Base-by-base conservation (phyloP, 2,329 filamentous ascomycete genomes). In the Alternaria triticina region DNA sequence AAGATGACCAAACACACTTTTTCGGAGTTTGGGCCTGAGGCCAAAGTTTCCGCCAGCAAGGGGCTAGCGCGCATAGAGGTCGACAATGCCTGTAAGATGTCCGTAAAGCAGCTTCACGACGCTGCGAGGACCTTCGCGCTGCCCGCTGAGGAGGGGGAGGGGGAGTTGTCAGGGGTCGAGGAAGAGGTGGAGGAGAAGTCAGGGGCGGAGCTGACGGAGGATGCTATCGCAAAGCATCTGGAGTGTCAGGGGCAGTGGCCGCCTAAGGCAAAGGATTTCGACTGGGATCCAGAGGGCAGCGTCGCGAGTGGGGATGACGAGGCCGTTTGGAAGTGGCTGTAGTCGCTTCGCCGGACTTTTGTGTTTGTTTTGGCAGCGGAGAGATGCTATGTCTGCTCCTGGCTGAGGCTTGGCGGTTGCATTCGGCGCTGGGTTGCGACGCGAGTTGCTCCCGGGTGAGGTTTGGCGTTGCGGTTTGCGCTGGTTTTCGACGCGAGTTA, bases 181-280 rank as follows among this genome's bases (percentile, higher is more conserved):
- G 59, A 54, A 17, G 50, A 44, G 23, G 25, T 43, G 59, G 43
- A 47, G 44, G 54, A 56, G 44, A 28, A 52, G 43, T 54, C 30
- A 25, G 58, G 54, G 22, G 45, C 55, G 30, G 28, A 50, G 44
- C 54, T 70, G 63, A 66, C 65, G 8, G 57, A 66, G 25, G 50
- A 57, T 20, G 55, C 47, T 5, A 23, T 70, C 8, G 36, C 33
- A 43, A 56, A 20, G 46, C 49, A 62, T 40, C 30, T 46, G 27
- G 47, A 63, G 44, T 59, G 25, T 44, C 15, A 27, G 36, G 52
- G 30, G 20, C 17, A n/a, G 20, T 60, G 51, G 51, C 22, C 44
- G 8, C 58, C 58, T 23, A 54, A 56, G 44, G 12, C 50, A 49
- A 47, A 49, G 20, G 57, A 55, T 27, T 30, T 30, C 23, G 36